Percentiles rank a stretch among this genome's conserved stretches.
Conservation (phyloP, 202 grass and related monocot genomes). For the Thinopyrum obtusiflorum region DNA sequence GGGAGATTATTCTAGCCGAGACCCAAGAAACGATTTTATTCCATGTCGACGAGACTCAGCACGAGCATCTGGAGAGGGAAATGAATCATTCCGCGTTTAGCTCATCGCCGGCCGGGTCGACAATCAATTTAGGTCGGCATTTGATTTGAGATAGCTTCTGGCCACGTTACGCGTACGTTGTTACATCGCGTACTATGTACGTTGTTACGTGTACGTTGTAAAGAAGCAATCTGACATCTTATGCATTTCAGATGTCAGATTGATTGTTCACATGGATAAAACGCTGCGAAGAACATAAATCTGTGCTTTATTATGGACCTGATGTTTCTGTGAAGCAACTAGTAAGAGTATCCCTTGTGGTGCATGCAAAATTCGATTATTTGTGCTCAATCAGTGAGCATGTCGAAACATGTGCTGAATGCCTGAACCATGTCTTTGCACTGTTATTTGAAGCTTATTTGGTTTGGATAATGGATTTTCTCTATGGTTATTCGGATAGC, state of each 20-base stretch:
- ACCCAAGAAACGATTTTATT: conserved; percentile 35
- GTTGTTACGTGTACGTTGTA: no score
- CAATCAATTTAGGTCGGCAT: neutral
- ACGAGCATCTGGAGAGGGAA: conserved; percentile 3
- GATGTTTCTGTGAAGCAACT: neutral
- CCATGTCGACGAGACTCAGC: conserved; percentile 32
- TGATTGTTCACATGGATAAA: neutral
- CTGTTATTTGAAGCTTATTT: neutral
- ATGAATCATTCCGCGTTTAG: conserved; percentile 29
- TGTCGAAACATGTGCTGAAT: neutral
- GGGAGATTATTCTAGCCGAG: conserved; percentile 23
- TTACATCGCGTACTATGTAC: no score
- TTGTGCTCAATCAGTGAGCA: neutral
- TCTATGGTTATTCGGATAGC: neutral
- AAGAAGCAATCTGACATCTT: neutral
- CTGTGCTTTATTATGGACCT: neutral
- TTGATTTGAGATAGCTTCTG: no score
- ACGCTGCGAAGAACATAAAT: neutral
- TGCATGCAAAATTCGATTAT: neutral
- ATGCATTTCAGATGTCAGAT: neutral
- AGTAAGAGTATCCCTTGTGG: neutral
- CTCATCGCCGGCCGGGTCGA: neutral
- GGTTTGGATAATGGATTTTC: neutral
- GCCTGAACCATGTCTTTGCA: neutral
- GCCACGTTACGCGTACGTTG: no score